Percentiles rank a stretch among this genome's conserved stretches.
These are phyloP conservation scores for Saccharomycopsis babjevae DNA, from an alignment of 805 yeast genomes.

Conservation along the genomic window DNA sequence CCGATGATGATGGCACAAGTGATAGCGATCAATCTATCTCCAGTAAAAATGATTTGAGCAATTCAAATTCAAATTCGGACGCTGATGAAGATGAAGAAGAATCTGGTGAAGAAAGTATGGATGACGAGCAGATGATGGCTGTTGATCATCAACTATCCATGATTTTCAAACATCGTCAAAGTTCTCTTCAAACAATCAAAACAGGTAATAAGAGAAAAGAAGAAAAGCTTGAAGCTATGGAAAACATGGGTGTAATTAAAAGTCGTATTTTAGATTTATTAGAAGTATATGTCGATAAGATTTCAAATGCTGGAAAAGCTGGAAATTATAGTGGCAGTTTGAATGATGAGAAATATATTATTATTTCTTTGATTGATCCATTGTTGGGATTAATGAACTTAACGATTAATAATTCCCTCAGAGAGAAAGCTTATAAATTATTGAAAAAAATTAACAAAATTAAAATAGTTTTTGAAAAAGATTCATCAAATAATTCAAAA, in stretches of 20 bases:
- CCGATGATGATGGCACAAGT: not conserved
- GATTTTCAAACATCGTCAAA: conserved; percentile 76
- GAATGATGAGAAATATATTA: conserved; percentile 27
- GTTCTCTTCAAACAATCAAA: conserved; percentile 42
- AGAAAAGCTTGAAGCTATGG: conserved; percentile 71
- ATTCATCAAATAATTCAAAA: conserved; percentile 9
- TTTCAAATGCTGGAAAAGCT: conserved; percentile 22
- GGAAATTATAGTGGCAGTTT: conserved; percentile 1
- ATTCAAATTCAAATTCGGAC: conserved; percentile 46
- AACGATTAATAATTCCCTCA: conserved; percentile 61
- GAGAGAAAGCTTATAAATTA: conserved; percentile 65
- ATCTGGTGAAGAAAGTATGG: conserved; percentile 30
- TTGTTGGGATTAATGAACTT: conserved; percentile 48
- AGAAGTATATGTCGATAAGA: conserved; percentile 47
- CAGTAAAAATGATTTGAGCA: conserved; percentile 31
- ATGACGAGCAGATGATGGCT: conserved; percentile 77
- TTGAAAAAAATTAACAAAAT: conserved; percentile 53
- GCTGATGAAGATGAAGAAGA: conserved; percentile 26
- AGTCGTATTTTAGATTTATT: conserved; percentile 68
- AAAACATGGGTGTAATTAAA: conserved; percentile 70
- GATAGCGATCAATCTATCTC: not conserved
- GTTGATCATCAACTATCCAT: conserved; percentile 74
- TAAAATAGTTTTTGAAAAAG: conserved; percentile 22
- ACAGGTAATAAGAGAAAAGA: conserved; percentile 59
- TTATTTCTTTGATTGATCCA: conserved; percentile 41